These are phyloP conservation scores for Lentinula lateritia DNA, from an alignment of 768 basidiomycete genomes.

Conservation along the genomic window DNA sequence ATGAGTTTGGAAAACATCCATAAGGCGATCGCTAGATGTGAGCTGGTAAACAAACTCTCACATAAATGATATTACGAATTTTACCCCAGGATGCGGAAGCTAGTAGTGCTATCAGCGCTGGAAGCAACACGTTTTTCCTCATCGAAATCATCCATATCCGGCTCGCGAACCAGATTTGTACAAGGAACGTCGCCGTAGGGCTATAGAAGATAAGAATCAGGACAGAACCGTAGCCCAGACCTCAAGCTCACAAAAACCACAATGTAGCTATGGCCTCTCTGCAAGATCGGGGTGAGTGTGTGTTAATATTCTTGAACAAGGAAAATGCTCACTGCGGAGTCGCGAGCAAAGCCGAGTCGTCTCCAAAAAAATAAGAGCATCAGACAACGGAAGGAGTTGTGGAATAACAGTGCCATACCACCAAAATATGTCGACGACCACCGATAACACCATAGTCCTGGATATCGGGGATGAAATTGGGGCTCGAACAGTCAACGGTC, in stretches of 20 bases:
- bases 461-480: background rate
- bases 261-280: background rate
- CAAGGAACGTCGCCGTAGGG: background rate
- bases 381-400: background rate
- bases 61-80: too few relatives aligned
- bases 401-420: background rate
- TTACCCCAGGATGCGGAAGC: background rate
- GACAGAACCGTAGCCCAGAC: background rate
- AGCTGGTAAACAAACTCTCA: background rate
- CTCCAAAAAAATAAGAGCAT: background rate
- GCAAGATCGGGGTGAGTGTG: background rate
- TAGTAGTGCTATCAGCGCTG: background rate
- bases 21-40: background rate
- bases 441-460: background rate
- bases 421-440: background rate
- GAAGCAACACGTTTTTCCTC: background rate
- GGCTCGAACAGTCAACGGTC: background rate
- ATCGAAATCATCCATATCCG: background rate
- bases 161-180: background rate
- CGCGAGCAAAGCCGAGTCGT: background rate
- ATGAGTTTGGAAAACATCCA: constrained; percentile 2
- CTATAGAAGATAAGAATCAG: background rate
- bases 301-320: background rate
- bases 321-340: background rate
- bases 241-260: background rate